phyloP scores from a whole-genome alignment of 1,139 yeast species.

The Entelexis paramagnoliae region DNA sequence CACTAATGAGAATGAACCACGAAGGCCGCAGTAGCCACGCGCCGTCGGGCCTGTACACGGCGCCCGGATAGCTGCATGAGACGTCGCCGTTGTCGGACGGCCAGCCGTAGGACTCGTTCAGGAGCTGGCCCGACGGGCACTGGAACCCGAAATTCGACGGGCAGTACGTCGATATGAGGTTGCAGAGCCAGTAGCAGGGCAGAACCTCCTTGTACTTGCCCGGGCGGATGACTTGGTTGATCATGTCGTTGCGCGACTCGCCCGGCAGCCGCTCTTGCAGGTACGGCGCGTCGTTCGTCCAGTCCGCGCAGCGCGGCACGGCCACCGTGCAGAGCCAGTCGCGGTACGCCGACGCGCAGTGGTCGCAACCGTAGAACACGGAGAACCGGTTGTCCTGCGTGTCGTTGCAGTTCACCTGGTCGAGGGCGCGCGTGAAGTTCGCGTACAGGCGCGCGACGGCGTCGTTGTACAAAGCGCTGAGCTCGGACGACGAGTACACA shows the following conservation, averaged over 20 bases:
- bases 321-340: conserved; percentile 86
- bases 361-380: conserved; percentile 58
- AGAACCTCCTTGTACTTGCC: conserved; percentile 64
- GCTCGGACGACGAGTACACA: conserved; percentile 27
- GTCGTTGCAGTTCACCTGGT: conserved; percentile 69
- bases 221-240: conserved; percentile 52
- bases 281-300: conserved; percentile 39
- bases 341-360: conserved; percentile 63
- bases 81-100: conserved; percentile 29
- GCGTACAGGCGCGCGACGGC: conserved; percentile 47
- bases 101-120: conserved; percentile 27
- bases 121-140: conserved; percentile 46
- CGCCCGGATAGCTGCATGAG: conserved; percentile 33
- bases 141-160: conserved; percentile 63
- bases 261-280: conserved; percentile 41
- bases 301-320: conserved; percentile 72
- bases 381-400: conserved; percentile 58
- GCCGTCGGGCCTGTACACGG: conserved; percentile 28
- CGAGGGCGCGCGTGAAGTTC: conserved; percentile 67
- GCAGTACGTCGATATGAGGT: conserved; percentile 70
- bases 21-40: conserved; percentile 10
- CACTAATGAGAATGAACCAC: conserved; percentile 5
- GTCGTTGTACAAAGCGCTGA: conserved; percentile 49
- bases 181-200: conserved; percentile 78
- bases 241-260: conserved; percentile 52